phyloP scores from a whole-genome alignment of 2,329 filamentous ascomycete species.

The Aureobasidium sp. region DNA sequence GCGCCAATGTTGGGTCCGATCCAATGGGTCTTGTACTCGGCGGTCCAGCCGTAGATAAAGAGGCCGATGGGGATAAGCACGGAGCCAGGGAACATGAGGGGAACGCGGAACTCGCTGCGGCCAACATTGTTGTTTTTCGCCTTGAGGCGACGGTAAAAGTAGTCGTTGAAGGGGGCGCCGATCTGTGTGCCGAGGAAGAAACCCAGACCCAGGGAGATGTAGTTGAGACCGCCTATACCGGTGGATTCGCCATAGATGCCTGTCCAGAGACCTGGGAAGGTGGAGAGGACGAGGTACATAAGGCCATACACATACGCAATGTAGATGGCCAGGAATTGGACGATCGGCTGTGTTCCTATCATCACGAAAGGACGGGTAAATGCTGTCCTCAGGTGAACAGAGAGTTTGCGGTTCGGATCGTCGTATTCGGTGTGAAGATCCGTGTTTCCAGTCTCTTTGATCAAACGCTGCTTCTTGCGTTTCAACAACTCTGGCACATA shows the following conservation, averaged over 20 bases:
- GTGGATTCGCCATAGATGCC: constrained; percentile 20
- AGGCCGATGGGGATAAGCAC: constrained; percentile 47
- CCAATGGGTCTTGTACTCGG: constrained; percentile 46
- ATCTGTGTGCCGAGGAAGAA: constrained; percentile 42
- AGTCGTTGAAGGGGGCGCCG: constrained; percentile 29
- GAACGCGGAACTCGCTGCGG: constrained; percentile 36
- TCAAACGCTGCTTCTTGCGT: constrained; percentile 49
- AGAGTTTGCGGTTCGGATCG: constrained; percentile 26
- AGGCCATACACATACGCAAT: constrained; percentile 32
- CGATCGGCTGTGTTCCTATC: constrained; percentile 30
- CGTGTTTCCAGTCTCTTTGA: constrained; percentile 50
- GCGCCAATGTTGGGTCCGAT: constrained; percentile 53
- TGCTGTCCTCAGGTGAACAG: constrained; percentile 24
- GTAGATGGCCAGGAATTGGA: constrained; percentile 29
- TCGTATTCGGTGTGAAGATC: constrained; percentile 46
- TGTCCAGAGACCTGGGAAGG: constrained; percentile 27
- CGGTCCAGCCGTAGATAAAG: constrained; percentile 52
- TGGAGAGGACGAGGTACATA: constrained; percentile 30
- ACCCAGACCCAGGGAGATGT: constrained; percentile 43
- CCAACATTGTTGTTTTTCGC: constrained; percentile 29
- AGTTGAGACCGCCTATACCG: constrained; percentile 30
- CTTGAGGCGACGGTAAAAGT: constrained; percentile 29
- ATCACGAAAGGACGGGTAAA: constrained; percentile 28
- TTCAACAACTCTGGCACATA: constrained; percentile 56
- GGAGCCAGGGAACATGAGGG: constrained; percentile 47